A percentile compares a stretch with the other conserved stretches of the same genome.
phyloP scores from a whole-genome alignment of 495 filamentous ascomycete species.

The Evernia prunastri region DNA sequence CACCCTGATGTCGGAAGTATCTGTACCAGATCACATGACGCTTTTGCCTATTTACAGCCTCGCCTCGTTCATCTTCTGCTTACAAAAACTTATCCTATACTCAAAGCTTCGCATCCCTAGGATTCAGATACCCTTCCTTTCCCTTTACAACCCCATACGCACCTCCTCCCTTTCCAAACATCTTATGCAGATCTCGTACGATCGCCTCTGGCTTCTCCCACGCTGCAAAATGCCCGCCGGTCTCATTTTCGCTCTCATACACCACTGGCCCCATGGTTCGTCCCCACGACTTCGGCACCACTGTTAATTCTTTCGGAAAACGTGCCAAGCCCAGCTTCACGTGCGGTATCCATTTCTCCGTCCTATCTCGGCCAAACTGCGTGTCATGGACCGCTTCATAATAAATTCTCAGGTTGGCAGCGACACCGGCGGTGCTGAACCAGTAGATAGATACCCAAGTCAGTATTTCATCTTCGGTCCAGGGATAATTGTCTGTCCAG shows the following conservation, averaged over 20 bases:
- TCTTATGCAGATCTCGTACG: conserved; percentile 47
- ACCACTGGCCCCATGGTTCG: conserved; percentile 48
- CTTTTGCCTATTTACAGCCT: background rate
- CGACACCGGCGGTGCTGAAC: conserved; percentile 52
- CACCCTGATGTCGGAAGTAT: too few relatives aligned
- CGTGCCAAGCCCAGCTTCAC: conserved; percentile 50
- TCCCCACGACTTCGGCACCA: conserved; percentile 47
- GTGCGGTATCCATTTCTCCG: conserved; percentile 31
- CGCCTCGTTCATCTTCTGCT: background rate
- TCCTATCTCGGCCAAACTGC: conserved; percentile 21
- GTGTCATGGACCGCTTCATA: conserved; percentile 44
- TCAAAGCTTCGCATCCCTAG: conserved; percentile 10
- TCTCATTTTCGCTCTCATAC: conserved; percentile 42
- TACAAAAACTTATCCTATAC: background rate
- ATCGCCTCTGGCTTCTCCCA: conserved; percentile 50
- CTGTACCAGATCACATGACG: too few relatives aligned
- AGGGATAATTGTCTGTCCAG: conserved; percentile 60
- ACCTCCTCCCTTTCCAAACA: conserved; percentile 46
- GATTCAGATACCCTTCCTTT: conserved; percentile 27
- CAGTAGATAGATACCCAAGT: conserved; percentile 60
- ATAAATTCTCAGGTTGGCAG: conserved; percentile 52
- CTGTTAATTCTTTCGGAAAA: conserved; percentile 47
- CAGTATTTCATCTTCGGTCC: conserved; percentile 61
- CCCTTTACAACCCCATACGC: conserved; percentile 33
- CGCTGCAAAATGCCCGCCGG: conserved; percentile 59